Base-by-base conservation (phyloP, 2,329 filamentous ascomycete genomes). In the Sporothrix sp. region DNA sequence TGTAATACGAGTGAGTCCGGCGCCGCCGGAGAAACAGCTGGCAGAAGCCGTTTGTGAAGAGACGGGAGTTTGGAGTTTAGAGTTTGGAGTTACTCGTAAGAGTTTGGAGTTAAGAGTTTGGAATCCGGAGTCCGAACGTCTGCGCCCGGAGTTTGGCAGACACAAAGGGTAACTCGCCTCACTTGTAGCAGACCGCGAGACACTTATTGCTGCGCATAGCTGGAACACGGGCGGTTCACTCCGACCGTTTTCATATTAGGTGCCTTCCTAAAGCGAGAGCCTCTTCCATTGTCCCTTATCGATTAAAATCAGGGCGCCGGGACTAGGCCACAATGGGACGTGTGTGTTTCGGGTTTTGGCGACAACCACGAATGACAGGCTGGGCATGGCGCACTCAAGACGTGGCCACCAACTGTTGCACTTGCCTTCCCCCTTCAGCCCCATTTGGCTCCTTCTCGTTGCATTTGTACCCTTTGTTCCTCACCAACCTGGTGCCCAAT, bases 291-390 rank as follows among this genome's bases (percentile, higher is more conserved):
- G 28, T 27, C 27, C 11, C 18, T 39, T 52, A 51, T 56, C 50
- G 52, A 56, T 43, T 54, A 52, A 46, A 39, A 52, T 18, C 23
- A 37, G 40, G 32, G 27, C 27, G 47, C 27, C 23, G 11, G 20
- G 28, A 28, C 50, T 51, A 52, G 33, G 23, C 44, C 39, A 10
- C 11, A 50, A 33, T 7, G 21, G 16, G 33, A n/a, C 8, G 9
- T 39, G 28, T 14, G 18, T 46, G 51, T 54, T 54, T 57, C 51
- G 53, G 48, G 48, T 50, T 52, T 44, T 40, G 30, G 37, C 48
- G 21, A 42, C 44, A 18, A 38, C 21, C 21, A 35, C 46, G 35
- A 54, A 50, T 49, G 40, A 44, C 50, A 37, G 45, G 49, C 48
- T 49, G 45, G 45, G 48, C 45, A 43, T 36, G 40, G 45, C 18